Evolutionary conservation across 495 filamentous ascomycete genomes (phyloP), one percentile per base, ranked within the genome.

Genomic region (Penicillium paradoxum): DNA sequence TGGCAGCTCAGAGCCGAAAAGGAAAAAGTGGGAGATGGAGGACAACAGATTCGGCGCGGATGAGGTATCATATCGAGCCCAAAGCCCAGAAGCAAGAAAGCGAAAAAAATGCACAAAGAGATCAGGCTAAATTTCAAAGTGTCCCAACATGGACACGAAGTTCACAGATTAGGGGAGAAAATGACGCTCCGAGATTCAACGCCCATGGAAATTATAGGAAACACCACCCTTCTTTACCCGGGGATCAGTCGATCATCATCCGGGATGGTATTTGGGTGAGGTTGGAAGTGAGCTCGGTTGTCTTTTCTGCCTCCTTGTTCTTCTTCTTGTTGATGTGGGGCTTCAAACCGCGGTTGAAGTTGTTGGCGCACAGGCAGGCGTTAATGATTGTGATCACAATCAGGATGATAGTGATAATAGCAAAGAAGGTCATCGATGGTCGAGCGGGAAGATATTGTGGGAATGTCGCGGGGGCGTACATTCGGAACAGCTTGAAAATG

Each of bases 401-500:
- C 54, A 97, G 74, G 24, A 93, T 61, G 27, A 98, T 82, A 18
- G 95, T 97, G 60, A 98, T 87, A 51, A 95, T 82, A 46, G 93
- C 91, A 70, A 98, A 98, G 54, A 88, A 88, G 18, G 93, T 97
- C 62, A 98, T 77, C 37, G 83, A 88, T 49, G 82, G 81, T 39
- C 84, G 81, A 15, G 90, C 91, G 0, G 92, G 82, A 21, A 76
- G 51, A 70, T 97, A 98, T 51, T 75, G 66, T 6, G 66, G 27
- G 24, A 58, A 64, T n/a, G 73, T 74, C 13, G 58, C 58, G 14
- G 76, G 69, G 52, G 82, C 79, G 73, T 95, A 98, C 84, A 98
- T 98, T 64, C 93, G 90, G 49, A 90, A 83, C 22, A 97, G 83
- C 77, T 98, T 98, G 83, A 97, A 98, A 64, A 96, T 79, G 79